Base-by-base conservation (phyloP, 345 rosid genomes). In the Eucalyptus cloeziana region DNA sequence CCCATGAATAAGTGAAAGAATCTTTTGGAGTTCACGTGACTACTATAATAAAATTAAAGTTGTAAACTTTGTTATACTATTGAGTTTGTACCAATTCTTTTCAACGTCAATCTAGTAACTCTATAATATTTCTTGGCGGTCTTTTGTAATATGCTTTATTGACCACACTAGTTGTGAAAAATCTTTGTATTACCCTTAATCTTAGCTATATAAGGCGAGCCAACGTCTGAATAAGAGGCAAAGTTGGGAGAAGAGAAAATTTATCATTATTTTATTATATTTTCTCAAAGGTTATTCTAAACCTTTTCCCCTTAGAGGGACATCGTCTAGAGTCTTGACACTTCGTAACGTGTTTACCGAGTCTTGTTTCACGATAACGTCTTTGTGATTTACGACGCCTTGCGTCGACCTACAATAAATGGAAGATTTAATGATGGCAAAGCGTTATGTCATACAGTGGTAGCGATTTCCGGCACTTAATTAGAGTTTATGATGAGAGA, bases 11-110 rank as follows among this genome's bases (percentile, higher is more conserved):
- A 21, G 15, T 76, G 45, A 10, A 71, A 37, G 9, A 37, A 40
- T 40, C 15, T 76, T 37, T 10, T 0, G 5, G 27, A 76, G 0
- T 76, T 37, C 27, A 21, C 5, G 0, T 19, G 45, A 71, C 8
- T 76, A 10, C 4, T 76, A 37, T 37, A 76, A 76, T 37, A 40
- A 37, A 76, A 12, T 37, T 11, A 21, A 76, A 76, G 83, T 76
- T 76, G 27, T 37, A 76, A 37, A 37, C 8, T 37, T 40, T 37
- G 0, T 71, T 19, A 12, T 37, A 37, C 7, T 69, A 31, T 69
- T 69, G 44, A 17, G 44, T 69, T 33, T 17, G 44, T 33, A 69
- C 25, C 1, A 0, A 67, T 10, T 67, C 79, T 67, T 67, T 31
- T 67, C 22, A 5, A 17, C 11, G 31, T 67, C 79, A 67, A 16